A percentile compares a stretch with the other conserved stretches of the same genome.
Conservation (phyloP, 805 yeast genomes). For the Yarrowia sp. region DNA sequence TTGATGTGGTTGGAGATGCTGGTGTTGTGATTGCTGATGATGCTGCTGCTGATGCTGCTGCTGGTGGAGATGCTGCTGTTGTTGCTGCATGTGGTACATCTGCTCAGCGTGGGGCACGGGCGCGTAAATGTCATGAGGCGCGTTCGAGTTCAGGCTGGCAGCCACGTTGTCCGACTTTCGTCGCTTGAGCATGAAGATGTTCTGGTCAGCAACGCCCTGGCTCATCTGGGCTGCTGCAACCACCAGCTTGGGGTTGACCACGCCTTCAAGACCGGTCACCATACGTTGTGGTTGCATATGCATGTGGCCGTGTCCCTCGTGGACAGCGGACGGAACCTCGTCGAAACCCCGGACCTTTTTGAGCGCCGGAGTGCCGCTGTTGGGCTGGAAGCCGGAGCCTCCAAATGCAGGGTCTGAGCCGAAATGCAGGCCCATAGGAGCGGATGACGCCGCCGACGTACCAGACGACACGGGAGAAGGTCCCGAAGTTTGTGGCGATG, state of each 20-base stretch:
- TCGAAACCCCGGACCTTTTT: slow-evolving; percentile 12
- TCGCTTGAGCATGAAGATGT: slow-evolving; percentile 6
- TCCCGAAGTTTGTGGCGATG: slow-evolving; percentile 11
- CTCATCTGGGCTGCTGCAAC: slow-evolving; percentile 2
- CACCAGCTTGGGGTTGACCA: slow-evolving; percentile 21
- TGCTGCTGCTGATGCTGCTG: slow-evolving; percentile 6
- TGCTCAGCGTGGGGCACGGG: slow-evolving; percentile 13
- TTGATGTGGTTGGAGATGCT: slow-evolving; percentile 14
- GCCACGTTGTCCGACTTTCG: slow-evolving; percentile 19
- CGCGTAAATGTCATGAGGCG: slow-evolving; percentile 14
- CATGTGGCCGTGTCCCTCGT: slow-evolving; percentile 14
- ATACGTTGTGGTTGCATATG: slow-evolving; percentile 18
- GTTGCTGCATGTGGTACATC: slow-evolving; percentile 1
- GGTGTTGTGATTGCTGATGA: neutral
- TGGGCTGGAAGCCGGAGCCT: slow-evolving; percentile 21
- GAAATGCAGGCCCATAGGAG: slow-evolving; percentile 22
- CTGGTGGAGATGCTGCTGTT: slow-evolving; percentile 2
- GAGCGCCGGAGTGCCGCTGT: neutral
- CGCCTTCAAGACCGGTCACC: slow-evolving; percentile 21
- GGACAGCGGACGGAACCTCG: slow-evolving; percentile 6
- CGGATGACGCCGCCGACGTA: slow-evolving; percentile 7
- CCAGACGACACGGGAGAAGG: slow-evolving; percentile 9
- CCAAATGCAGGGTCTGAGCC: slow-evolving; percentile 25
- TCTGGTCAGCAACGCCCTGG: slow-evolving; percentile 19
- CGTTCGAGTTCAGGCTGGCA: neutral